These are phyloP conservation scores for Metroxylon sagu DNA, from an alignment of 176 grass and related monocot genomes.

Conservation along the genomic window DNA sequence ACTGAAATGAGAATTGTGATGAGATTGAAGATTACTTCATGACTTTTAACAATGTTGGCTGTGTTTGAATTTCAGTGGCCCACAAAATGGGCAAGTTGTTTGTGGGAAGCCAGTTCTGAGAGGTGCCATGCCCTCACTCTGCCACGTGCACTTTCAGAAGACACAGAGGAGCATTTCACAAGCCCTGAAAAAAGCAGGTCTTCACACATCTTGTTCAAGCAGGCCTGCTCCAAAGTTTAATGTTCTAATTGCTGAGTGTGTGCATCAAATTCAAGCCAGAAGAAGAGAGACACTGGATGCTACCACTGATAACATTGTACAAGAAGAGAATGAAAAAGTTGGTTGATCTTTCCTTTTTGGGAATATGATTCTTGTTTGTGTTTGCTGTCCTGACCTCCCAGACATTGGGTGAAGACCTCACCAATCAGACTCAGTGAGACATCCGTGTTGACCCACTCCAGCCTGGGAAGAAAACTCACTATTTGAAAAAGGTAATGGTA, in stretches of 20 bases:
- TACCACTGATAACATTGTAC: conserved; percentile 15
- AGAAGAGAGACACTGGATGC: conserved; percentile 35
- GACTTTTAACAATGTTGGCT: conserved; percentile 1
- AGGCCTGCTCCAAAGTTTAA: conserved; percentile 48
- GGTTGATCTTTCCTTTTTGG: conserved; percentile 1
- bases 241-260: conserved; percentile 58
- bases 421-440: no score
- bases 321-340: conserved; percentile 38
- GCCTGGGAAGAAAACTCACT: no score
- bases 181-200: conserved; percentile 58
- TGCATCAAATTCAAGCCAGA: conserved; percentile 72
- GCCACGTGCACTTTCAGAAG: conserved; percentile 53
- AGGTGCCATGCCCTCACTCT: conserved; percentile 59
- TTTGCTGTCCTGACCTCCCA: no score
- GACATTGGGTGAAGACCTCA: no score
- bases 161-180: conserved; percentile 49
- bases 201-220: conserved; percentile 42
- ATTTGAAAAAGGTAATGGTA: no score
- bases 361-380: no score
- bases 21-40: no score
- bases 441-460: no score
- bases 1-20: no score
- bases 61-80: conserved; percentile 28
- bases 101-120: conserved; percentile 63
- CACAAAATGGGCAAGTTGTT: conserved; percentile 46